Evolutionary conservation across 768 basidiomycete species (phyloP), one percentile per base, ranked within the genome.

Genomic region (Cyclocybe cylindracea): DNA sequence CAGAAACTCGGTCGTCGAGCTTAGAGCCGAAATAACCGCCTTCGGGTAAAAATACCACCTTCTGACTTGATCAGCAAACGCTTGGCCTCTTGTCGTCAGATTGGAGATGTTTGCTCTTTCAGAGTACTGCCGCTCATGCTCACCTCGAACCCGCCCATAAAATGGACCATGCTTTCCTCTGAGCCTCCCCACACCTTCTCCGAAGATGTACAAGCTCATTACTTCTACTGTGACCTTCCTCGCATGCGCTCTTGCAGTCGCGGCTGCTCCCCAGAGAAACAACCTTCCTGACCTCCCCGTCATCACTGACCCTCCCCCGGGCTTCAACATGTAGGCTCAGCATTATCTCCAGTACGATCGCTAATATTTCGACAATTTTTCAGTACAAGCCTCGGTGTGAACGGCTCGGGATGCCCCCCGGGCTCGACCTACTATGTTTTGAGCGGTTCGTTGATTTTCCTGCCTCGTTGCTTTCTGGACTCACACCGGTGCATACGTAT

Each of bases 331-430:
- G 62, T 59, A 46, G 5, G 47, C 49, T 10, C 36, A 18, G 16
- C 24, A 24, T 44, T 8, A 5, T 44, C 13, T 37, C 19, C 43
- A 14, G 18, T 32, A 11, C n/a, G 14, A 10, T 16, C 18, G 10
- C 24, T 11, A 32, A 10, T 35, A 48, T 34, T 41, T 31, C 9
- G 14, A 19, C 29, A 10, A 32, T 32, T 42, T 37, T 41, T 5
- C 38, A 65, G 63, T 35, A 65, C 61, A 1, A 60, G 58, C 39
- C 41, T 57, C n/a, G 60, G 57, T n/a, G 51, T 62, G 33, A 58
- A 61, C 24, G 64, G 60, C 2, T 58, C 55, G 11, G 58, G 61
- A 7, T 62, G 64, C 45, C 60, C 64, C 40, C 53, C 59, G 19
- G 55, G 60, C 11, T 58, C 57, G 11, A 51, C 51, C 39, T 62